Percentiles rank a stretch among this genome's conserved stretches.
Conservation (phyloP, 1,284 basidiomycete genomes). For the Apiotrichum gracile region DNA sequence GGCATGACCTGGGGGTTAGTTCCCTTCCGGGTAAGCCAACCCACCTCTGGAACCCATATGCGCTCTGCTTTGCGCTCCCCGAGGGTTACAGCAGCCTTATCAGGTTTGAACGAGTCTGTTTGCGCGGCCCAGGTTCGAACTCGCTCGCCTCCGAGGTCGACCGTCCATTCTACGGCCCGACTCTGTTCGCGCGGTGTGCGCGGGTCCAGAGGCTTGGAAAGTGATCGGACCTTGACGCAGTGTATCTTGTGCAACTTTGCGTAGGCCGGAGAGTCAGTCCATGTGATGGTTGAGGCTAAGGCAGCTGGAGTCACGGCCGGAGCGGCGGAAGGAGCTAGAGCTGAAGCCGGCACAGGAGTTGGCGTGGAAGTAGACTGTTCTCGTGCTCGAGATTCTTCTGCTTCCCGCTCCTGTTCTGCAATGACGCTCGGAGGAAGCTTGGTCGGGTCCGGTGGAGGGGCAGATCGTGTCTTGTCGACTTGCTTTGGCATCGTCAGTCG, state of each 20-base stretch:
- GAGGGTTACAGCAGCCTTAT: constrained; percentile 7
- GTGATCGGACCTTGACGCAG: constrained; percentile 26
- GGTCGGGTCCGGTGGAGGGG: constrained; percentile 18
- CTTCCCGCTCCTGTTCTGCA: background rate
- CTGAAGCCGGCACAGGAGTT: background rate
- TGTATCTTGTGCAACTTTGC: constrained; percentile 38
- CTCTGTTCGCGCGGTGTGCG: constrained; percentile 7
- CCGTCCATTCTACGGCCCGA: constrained; percentile 32
- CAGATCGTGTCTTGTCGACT: constrained; percentile 10
- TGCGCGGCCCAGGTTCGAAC: constrained; percentile 18
- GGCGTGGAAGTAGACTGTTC: background rate
- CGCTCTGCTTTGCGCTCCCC: constrained; percentile 7
- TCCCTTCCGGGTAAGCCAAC: background rate
- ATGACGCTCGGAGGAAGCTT: constrained; percentile 16
- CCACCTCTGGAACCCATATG: constrained; percentile 25
- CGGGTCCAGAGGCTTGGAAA: constrained; percentile 26
- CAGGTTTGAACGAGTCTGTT: constrained; percentile 8
- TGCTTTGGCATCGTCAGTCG: constrained; percentile 26
- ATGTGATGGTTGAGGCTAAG: background rate
- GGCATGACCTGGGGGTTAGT: constrained; percentile 22
- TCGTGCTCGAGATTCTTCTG: background rate
- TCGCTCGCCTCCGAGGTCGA: constrained; percentile 10
- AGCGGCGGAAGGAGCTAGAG: background rate
- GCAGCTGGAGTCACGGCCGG: background rate
- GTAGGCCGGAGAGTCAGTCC: constrained; percentile 3